Base-by-base conservation (phyloP, 768 basidiomycete genomes). In the Nidula microcarpa region DNA sequence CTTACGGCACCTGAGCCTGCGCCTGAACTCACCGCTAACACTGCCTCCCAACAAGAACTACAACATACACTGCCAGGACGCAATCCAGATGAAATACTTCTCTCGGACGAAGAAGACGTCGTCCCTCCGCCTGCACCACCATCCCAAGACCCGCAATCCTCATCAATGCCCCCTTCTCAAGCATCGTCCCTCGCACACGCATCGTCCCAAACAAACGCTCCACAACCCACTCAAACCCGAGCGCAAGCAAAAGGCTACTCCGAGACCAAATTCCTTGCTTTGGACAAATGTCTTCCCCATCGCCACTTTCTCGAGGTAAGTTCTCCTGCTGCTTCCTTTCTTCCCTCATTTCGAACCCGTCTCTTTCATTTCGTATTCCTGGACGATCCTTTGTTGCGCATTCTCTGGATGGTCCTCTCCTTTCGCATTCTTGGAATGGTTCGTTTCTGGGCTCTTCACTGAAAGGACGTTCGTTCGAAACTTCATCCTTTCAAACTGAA, bases 221-320 rank as follows among this genome's bases (percentile, higher is more conserved):
- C 23, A 30, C 23, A 30, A 30, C 2, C 3, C 23, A 30, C 23
- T 30, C 23, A 30, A 2, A 30, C 23, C 23, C 23, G 23, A 30
- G 23, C 23, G 3, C 23, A 3, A 30, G 23, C 23, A 30, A 30
- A 30, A 30, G 23, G 23, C 23, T 55, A 44, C 59, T 57, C 61
- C 32, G 67, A 76, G 55, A 98, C 95, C 0, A 81, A 74, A 41
- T 98, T 98, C 68, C 69, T 98, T 13, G 94, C 94, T 4, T 73
- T 98, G 3, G 93, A 95, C 68, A 98, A 98, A 67, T 96, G 94
- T 56, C 77, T 92, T 3, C 84, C 83, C 0, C 76, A 72, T 6
- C 81, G 89, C 50, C 79, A 86, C 45, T 96, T 91, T 65, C 75
- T 97, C 14, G 92, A 96, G 79, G 92, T 90, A 55, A 39, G 66